A percentile compares a stretch with the other conserved stretches of the same genome.
Conservation (phyloP, 2,329 filamentous ascomycete species). For the Colletotrichum navitas region DNA sequence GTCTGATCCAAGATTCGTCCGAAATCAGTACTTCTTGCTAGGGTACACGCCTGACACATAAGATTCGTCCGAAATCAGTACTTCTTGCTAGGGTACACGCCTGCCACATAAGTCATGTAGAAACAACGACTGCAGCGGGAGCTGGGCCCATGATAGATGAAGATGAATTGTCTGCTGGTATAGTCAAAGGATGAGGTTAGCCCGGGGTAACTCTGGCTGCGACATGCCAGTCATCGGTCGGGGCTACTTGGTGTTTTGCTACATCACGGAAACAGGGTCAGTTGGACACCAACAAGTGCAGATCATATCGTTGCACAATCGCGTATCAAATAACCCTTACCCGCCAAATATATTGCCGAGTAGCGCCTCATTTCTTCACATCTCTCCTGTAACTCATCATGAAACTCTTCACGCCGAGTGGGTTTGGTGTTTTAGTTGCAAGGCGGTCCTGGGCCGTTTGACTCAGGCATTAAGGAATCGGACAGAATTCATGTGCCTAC, state of each 20-base stretch:
- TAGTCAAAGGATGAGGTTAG: too few relatives aligned
- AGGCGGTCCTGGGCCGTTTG: background rate
- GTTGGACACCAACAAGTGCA: conserved; percentile 10
- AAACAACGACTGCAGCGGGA: conserved; percentile 26
- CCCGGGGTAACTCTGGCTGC: background rate
- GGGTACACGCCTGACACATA: conserved; percentile 42
- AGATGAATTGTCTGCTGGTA: background rate
- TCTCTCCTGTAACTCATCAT: background rate
- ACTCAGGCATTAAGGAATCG: background rate
- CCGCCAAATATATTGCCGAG: background rate
- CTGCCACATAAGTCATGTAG: conserved; percentile 45
- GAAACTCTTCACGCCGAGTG: background rate
- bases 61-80: conserved; percentile 20
- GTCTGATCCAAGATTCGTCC: conserved; percentile 31
- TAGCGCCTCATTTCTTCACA: background rate
- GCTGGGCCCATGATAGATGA: conserved; percentile 13
- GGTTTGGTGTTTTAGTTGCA: background rate
- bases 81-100: conserved; percentile 6
- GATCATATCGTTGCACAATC: conserved; percentile 7
- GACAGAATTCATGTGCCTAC: background rate
- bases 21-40: background rate
- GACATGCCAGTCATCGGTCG: too few relatives aligned
- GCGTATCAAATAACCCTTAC: conserved; percentile 1
- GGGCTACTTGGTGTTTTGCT: conserved; percentile 14
- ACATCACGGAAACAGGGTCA: background rate